Evolutionary conservation across 2,329 filamentous ascomycete genomes (phyloP).

Genomic region (Mariannaea elegans): DNA sequence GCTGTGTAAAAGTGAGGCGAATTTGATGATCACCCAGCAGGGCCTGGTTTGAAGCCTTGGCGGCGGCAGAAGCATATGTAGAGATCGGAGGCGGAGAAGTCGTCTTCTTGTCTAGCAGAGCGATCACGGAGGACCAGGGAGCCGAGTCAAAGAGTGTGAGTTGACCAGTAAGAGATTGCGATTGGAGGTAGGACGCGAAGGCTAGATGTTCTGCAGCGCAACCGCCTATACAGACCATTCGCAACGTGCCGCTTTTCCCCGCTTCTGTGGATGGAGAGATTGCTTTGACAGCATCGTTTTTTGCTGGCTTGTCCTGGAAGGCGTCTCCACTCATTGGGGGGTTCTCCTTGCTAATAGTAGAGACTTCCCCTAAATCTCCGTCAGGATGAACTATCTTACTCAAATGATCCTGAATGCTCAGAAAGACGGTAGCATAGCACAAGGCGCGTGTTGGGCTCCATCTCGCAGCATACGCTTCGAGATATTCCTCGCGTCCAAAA

Average conservation of each 20-base stretch:
- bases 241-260: conserved; percentile 38
- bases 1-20: conserved; percentile 53
- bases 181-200: conserved; percentile 55
- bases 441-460: conserved; percentile 91
- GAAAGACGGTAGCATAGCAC: conserved; percentile 74
- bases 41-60: conserved; percentile 54
- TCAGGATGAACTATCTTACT: conserved; percentile 33
- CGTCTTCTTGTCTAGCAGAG: conserved; percentile 65
- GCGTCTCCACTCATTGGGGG: not conserved
- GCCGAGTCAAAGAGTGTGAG: conserved; percentile 83
- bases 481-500: conserved; percentile 75
- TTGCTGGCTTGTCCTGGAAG: not conserved
- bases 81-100: conserved; percentile 60
- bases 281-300: not conserved
- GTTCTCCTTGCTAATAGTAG: not conserved
- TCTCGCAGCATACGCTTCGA: conserved; percentile 85
- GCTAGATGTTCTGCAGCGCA: conserved; percentile 70
- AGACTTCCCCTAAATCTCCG: not conserved
- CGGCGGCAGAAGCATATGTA: conserved; percentile 60
- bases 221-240: conserved; percentile 62
- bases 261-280: not conserved
- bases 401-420: conserved; percentile 48
- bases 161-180: conserved; percentile 39
- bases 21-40: conserved; percentile 54
- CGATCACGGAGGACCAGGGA: conserved; percentile 74